A percentile compares a stretch with the other conserved stretches of the same genome.
Evolutionary conservation across 192 early-diverging fungal species (phyloP).

Genomic region (Pecoramyces ruminantium): DNA sequence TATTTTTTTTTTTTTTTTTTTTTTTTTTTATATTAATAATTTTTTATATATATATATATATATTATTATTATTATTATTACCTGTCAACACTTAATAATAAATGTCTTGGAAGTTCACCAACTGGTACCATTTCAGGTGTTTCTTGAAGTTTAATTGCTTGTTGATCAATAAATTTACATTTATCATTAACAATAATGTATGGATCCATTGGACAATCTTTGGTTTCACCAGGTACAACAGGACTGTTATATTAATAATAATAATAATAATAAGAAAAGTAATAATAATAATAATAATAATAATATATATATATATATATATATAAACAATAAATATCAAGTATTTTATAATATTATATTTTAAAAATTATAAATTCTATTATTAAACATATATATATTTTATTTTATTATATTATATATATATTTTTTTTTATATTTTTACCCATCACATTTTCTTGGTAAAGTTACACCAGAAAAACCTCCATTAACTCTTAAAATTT

Average conservation of each 20-base stretch:
- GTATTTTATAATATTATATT: no score
- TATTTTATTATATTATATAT: no score
- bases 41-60: neutral
- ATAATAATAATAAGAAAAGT: no score
- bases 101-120: conserved; percentile 92
- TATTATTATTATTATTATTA: no score
- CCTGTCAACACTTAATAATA: conserved; percentile 77
- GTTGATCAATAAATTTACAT: conserved; percentile 89
- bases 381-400: no score
- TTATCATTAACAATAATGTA: conserved; percentile 91
- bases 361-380: no score
- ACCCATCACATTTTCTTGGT: conserved; percentile 79
- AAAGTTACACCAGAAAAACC: conserved; percentile 73
- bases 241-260: neutral
- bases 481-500: conserved; percentile 57
- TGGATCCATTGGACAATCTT: conserved; percentile 71
- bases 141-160: conserved; percentile 94
- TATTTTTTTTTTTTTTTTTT: no score
- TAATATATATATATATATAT: no score
- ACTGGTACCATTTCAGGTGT: conserved; percentile 92
- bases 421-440: conserved; percentile 2
- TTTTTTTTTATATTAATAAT: neutral
- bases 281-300: no score
- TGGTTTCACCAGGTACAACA: conserved; percentile 23
- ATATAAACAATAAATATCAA: no score